phyloP scores from a whole-genome alignment of 371 early-diverging fungal genomes.

The Parasitella parasitica region DNA sequence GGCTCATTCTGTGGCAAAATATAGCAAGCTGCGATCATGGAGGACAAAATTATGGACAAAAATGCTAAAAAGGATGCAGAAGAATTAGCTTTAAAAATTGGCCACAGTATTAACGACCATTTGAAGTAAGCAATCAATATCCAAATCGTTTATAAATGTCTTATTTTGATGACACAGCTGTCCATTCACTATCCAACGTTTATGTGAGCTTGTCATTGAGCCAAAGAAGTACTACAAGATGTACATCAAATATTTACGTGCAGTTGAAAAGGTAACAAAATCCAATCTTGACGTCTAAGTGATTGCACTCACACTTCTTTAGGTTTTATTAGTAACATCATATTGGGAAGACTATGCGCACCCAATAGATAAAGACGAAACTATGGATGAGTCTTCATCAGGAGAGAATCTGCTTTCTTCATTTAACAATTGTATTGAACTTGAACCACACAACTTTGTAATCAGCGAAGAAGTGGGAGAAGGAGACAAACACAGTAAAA shows the following conservation, averaged over 20 bases:
- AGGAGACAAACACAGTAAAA: neutral
- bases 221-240: conserved; percentile 53
- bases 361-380: conserved; percentile 8
- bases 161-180: conserved; percentile 20
- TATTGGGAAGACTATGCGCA: conserved; percentile 27
- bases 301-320: neutral
- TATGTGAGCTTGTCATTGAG: conserved; percentile 51
- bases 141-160: neutral
- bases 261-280: conserved; percentile 44
- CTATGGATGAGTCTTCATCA: neutral
- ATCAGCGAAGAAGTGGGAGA: neutral
- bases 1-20: neutral
- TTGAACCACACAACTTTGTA: conserved; percentile 23
- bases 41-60: conserved; percentile 17
- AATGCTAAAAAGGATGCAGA: conserved; percentile 17
- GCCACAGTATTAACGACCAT: conserved; percentile 31
- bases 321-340: conserved; percentile 33
- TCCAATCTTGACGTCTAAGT: neutral
- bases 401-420: neutral
- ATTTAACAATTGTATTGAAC: conserved; percentile 12
- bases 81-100: conserved; percentile 22
- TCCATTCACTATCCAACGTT: conserved; percentile 61
- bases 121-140: conserved; percentile 22
- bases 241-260: conserved; percentile 58
- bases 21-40: conserved; percentile 36